Evolutionary conservation across 176 grass and related monocot genomes (phyloP).

Genomic region (Tillandsia fasciculata): DNA sequence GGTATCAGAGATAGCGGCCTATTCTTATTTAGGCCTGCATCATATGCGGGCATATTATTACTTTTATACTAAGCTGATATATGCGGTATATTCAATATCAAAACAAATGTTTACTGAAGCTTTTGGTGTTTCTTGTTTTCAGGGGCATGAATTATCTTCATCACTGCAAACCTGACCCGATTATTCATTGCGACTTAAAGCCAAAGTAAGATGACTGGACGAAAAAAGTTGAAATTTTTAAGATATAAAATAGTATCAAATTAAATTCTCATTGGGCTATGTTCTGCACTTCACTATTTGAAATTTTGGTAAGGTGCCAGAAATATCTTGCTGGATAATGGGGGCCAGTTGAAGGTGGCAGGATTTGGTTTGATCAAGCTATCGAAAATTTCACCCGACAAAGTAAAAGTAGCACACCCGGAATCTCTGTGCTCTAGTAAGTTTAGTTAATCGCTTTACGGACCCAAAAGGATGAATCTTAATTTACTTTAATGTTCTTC

Average conservation of each 20-base stretch:
- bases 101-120: neutral
- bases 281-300: conserved; percentile 57
- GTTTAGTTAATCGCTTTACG: conserved; percentile 9
- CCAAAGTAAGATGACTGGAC: conserved; percentile 96
- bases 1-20: too few species aligned
- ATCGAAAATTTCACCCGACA: conserved; percentile 41
- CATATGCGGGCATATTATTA: too few species aligned
- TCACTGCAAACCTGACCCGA: conserved; percentile 87
- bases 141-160: conserved; percentile 99
- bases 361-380: conserved; percentile 61
- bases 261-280: neutral
- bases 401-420: conserved; percentile 42
- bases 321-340: conserved; percentile 99
- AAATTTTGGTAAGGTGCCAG: conserved; percentile 99
- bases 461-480: neutral
- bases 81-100: neutral
- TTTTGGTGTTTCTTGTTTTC: conserved; percentile 19
- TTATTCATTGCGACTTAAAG: conserved; percentile 91
- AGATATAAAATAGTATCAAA: neutral
- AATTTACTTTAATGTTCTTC: neutral
- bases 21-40: too few species aligned
- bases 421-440: conserved; percentile 58
- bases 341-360: conserved; percentile 62
- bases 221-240: conserved; percentile 11
- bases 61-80: too few species aligned